These are phyloP conservation scores for Tulasnella sp. DNA, from an alignment of 768 basidiomycete genomes.

Conservation along the genomic window DNA sequence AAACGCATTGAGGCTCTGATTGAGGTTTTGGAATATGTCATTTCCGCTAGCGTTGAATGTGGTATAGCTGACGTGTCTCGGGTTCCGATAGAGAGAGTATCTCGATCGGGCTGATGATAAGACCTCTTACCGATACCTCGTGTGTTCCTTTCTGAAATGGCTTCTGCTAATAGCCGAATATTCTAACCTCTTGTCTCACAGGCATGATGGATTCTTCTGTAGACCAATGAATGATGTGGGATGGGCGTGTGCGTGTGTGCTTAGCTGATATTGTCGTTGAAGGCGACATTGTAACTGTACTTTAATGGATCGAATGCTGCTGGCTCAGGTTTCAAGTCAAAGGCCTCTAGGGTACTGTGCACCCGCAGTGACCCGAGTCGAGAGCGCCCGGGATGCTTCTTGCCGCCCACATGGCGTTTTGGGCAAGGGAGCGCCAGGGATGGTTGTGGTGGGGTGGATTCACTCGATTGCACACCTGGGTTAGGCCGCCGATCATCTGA, in stretches of 20 bases:
- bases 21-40: conserved; percentile 52
- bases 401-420: neutral
- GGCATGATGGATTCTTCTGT: no score
- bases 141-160: conserved; percentile 30
- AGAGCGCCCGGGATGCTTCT: neutral
- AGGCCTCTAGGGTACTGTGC: no score
- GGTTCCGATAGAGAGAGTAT: conserved; percentile 74
- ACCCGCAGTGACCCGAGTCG: neutral
- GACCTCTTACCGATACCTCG: conserved; percentile 82
- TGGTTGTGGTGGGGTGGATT: neutral
- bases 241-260: no score
- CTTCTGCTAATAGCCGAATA: neutral
- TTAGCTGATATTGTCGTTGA: no score
- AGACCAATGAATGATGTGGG: no score
- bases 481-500: conserved; percentile 1
- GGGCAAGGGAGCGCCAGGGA: neutral
- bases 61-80: conserved; percentile 17
- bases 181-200: no score
- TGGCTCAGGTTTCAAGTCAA: no score
- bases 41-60: neutral
- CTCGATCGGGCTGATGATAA: conserved; percentile 84
- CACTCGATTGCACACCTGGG: neutral
- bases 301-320: no score
- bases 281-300: no score
- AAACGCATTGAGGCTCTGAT: conserved; percentile 89